phyloP scores from a whole-genome alignment of 1,284 basidiomycete genomes.

The Boletus sp. region DNA sequence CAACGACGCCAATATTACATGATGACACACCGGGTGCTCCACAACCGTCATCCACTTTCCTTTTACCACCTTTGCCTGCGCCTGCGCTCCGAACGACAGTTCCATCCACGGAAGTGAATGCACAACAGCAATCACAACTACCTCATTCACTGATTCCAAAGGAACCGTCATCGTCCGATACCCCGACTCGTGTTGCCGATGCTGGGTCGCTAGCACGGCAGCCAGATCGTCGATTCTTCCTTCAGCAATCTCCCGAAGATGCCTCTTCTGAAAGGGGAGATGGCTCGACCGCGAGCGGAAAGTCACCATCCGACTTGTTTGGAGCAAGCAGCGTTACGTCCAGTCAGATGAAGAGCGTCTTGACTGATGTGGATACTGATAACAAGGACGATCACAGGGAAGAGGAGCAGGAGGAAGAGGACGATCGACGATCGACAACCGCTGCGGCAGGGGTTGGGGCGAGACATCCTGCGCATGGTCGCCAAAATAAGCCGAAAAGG shows the following conservation, averaged over 20 bases:
- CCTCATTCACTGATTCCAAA: not conserved
- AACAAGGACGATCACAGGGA: constrained; percentile 17
- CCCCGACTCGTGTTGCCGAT: constrained; percentile 21
- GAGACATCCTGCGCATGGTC: constrained; percentile 9
- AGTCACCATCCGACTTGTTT: constrained; percentile 32
- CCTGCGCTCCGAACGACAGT: constrained; percentile 15
- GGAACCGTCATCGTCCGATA: constrained; percentile 6
- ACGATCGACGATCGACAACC: constrained; percentile 25
- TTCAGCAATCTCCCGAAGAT: constrained; percentile 42
- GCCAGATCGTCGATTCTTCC: constrained; percentile 42
- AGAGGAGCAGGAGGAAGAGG: constrained; percentile 15
- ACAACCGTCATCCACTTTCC: constrained; percentile 28
- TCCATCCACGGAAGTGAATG: not conserved
- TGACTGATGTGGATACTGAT: constrained; percentile 22
- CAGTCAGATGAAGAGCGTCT: constrained; percentile 35
- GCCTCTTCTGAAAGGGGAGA: constrained; percentile 33
- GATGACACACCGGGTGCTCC: constrained; percentile 15
- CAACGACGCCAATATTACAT: constrained; percentile 42
- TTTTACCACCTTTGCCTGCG: constrained; percentile 31
- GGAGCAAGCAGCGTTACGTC: constrained; percentile 38
- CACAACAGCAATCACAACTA: constrained; percentile 2
- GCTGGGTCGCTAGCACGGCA: constrained; percentile 18
- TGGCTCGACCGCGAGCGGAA: constrained; percentile 29
- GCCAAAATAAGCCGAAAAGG: constrained; percentile 31
- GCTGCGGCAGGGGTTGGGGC: constrained; percentile 11